These are phyloP conservation scores for Jaenimonas drosophilae DNA, from an alignment of 208 protist genomes.

Conservation along the genomic window DNA sequence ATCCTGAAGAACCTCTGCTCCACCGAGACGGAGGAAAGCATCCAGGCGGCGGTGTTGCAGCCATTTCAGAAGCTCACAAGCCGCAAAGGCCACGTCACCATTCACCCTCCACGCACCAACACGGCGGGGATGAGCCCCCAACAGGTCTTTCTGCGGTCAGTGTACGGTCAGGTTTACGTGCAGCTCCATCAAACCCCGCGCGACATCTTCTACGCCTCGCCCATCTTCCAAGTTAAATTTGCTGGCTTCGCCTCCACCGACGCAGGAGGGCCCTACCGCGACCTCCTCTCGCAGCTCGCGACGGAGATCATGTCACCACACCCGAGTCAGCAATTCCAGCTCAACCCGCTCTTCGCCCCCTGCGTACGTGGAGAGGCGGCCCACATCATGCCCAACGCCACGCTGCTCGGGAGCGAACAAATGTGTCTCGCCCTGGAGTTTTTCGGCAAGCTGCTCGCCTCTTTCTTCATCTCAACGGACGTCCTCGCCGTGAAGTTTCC, in stretches of 20 bases:
- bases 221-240: constrained; percentile 86
- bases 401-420: constrained; percentile 38
- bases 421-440: constrained; percentile 89
- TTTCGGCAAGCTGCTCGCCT: constrained; percentile 90
- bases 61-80: constrained; percentile 63
- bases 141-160: constrained; percentile 61
- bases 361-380: too few relatives aligned
- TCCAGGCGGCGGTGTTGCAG: constrained; percentile 71
- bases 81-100: constrained; percentile 61
- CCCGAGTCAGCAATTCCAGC: constrained; percentile 65
- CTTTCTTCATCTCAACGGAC: constrained; percentile 85
- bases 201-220: constrained; percentile 73
- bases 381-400: constrained; percentile 76
- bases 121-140: constrained; percentile 43
- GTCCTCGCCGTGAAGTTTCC: constrained; percentile 89
- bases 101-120: constrained; percentile 81
- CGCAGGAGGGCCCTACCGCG: constrained; percentile 87
- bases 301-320: constrained; percentile 84
- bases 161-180: constrained; percentile 84
- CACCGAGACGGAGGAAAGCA: constrained; percentile 48
- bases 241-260: constrained; percentile 85
- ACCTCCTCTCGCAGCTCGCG: constrained; percentile 81
- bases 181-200: constrained; percentile 59
- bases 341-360: constrained; percentile 83
- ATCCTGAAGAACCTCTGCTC: constrained; percentile 75